phyloP scores from a whole-genome alignment of 768 basidiomycete genomes.

The Cyathus striatus region DNA sequence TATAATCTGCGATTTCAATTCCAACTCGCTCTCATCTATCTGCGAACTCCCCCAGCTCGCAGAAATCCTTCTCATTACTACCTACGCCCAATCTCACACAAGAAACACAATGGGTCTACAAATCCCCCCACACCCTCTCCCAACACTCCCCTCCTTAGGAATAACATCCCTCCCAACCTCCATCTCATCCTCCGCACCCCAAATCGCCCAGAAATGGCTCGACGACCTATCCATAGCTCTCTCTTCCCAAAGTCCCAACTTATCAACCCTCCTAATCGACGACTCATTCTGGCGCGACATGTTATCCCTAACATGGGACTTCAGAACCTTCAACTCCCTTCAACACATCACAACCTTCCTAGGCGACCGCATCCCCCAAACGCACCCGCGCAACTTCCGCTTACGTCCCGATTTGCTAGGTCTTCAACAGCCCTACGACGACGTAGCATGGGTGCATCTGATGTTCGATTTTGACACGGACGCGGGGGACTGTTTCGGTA shows the following conservation, averaged over 20 bases:
- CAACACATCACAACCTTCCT: constrained; percentile 34
- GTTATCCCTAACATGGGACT: constrained; percentile 46
- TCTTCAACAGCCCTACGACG: constrained; percentile 27
- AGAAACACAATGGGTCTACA: too few species aligned
- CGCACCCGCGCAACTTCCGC: constrained; percentile 22
- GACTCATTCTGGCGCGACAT: constrained; percentile 45
- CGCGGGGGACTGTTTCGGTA: constrained; percentile 34
- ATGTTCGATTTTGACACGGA: constrained; percentile 41
- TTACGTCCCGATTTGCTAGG: constrained; percentile 21
- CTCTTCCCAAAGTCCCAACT: constrained; percentile 9
- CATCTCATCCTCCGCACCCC: constrained; percentile 12
- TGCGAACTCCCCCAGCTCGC: too few species aligned
- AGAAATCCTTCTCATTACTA: too few species aligned
- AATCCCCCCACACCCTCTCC: too few species aligned
- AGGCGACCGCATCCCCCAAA: constrained; percentile 25
- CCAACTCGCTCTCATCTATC: too few species aligned
- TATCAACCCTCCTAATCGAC: constrained; percentile 12
- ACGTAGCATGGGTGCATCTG: constrained; percentile 41
- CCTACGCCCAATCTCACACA: too few species aligned
- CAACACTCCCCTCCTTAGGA: constrained; percentile 20
- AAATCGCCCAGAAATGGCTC: constrained; percentile 22
- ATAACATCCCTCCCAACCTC: constrained; percentile 13
- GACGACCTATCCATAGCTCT: constrained; percentile 10
- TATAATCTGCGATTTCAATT: too few species aligned
- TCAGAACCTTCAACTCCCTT: constrained; percentile 39